phyloP scores from a whole-genome alignment of 2,329 filamentous ascomycete species.

The Phaeosphaeriaceae sp. region DNA sequence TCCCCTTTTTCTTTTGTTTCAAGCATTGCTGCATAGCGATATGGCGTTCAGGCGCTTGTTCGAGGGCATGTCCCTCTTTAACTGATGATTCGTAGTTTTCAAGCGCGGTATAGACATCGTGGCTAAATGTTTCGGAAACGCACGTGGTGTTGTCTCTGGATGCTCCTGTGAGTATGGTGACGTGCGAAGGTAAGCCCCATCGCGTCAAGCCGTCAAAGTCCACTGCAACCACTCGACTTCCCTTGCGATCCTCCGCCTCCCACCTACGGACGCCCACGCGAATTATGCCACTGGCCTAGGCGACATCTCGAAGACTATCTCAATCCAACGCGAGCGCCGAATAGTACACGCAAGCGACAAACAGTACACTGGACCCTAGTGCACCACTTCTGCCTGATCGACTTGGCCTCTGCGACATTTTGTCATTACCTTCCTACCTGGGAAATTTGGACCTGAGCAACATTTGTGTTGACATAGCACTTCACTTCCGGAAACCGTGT shows the following conservation, averaged over 20 bases:
- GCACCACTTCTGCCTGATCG: not conserved
- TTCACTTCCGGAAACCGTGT: too few relatives aligned
- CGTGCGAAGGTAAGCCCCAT: constrained; percentile 22
- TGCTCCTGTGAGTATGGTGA: constrained; percentile 12
- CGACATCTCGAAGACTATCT: not conserved
- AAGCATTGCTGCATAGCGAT: constrained; percentile 27
- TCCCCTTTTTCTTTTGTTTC: constrained; percentile 14
- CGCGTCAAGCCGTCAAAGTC: constrained; percentile 4
- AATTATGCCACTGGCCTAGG: not conserved
- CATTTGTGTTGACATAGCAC: too few relatives aligned
- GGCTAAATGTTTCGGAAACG: not conserved
- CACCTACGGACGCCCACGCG: not conserved
- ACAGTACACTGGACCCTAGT: not conserved
- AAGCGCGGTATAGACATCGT: constrained; percentile 16
- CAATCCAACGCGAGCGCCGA: not conserved
- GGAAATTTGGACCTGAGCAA: too few relatives aligned
- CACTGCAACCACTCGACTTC: constrained; percentile 1
- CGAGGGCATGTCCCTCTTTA: constrained; percentile 8
- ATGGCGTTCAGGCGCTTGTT: constrained; percentile 11
- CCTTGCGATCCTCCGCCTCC: not conserved
- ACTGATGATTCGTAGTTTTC: constrained; percentile 30
- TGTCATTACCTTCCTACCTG: too few relatives aligned
- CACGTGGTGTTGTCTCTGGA: constrained; percentile 16
- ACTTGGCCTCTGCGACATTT: not conserved
- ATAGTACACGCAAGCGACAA: not conserved